Conservation (phyloP, 116 monocot genomes). For the Dioscorea cayenensis region DNA sequence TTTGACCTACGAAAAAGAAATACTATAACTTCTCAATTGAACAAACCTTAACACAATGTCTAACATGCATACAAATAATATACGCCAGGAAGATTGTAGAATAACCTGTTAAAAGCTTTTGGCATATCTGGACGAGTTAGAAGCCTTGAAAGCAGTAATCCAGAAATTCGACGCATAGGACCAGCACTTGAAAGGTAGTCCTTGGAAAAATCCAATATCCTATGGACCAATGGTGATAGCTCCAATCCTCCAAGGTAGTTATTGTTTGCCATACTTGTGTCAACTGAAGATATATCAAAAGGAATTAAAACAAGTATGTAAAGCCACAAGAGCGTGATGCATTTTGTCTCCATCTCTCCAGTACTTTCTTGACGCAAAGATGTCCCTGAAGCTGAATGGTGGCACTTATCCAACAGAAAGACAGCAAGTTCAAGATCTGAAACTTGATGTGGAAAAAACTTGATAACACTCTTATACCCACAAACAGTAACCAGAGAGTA, state of each 20-base stretch:
- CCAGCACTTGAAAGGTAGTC: conserved; percentile 89
- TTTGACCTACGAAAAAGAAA: too few relatives aligned
- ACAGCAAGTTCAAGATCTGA: conserved; percentile 93
- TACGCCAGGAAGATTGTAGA: background rate
- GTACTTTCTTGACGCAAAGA: conserved; percentile 88
- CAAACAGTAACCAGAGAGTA: conserved; percentile 82
- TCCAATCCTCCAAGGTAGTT: conserved; percentile 14
- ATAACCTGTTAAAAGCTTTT: conserved; percentile 67
- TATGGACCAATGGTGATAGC: conserved; percentile 64
- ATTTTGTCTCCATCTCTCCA: conserved; percentile 98
- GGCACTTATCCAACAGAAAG: conserved; percentile 69
- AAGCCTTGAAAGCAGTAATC: conserved; percentile 86
- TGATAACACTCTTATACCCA: conserved; percentile 89
- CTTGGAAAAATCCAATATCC: conserved; percentile 76
- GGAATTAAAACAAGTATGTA: conserved; percentile 96
- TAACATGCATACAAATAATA: too few relatives aligned
- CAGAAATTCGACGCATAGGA: conserved; percentile 90
- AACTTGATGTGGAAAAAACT: conserved; percentile 95
- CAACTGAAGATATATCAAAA: conserved; percentile 90
- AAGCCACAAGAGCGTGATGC: conserved; percentile 85
- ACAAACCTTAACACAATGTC: too few relatives aligned
- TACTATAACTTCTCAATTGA: too few relatives aligned
- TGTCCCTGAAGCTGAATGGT: conserved; percentile 29
- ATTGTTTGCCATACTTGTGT: conserved; percentile 51
- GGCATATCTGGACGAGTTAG: conserved; percentile 93